These are phyloP conservation scores for Trichoderma harzianum DNA, from an alignment of 2,329 filamentous ascomycete genomes.

Conservation along the genomic window DNA sequence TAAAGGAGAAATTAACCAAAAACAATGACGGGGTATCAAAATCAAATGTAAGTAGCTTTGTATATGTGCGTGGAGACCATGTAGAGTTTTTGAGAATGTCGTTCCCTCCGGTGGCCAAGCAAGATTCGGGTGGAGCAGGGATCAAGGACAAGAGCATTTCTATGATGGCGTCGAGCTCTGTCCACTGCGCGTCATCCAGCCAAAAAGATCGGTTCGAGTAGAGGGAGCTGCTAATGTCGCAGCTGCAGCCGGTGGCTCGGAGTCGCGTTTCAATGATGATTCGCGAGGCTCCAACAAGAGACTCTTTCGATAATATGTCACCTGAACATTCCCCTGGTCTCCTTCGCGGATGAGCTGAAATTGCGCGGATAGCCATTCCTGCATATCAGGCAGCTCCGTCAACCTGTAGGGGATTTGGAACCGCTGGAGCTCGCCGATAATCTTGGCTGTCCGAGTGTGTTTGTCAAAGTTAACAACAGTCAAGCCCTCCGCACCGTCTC, in stretches of 20 bases:
- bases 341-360: constrained; percentile 69
- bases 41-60: constrained; percentile 32
- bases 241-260: constrained; percentile 33
- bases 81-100: constrained; percentile 3
- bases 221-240: constrained; percentile 29
- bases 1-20: constrained; percentile 26
- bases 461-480: constrained; percentile 98
- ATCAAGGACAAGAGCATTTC: background rate
- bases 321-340: constrained; percentile 55
- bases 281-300: constrained; percentile 77
- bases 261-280: constrained; percentile 32
- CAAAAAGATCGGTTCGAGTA: constrained; percentile 43
- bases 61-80: constrained; percentile 29
- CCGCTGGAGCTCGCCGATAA: constrained; percentile 90
- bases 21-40: constrained; percentile 36
- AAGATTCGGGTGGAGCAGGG: background rate
- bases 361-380: constrained; percentile 87
- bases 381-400: constrained; percentile 78
- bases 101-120: background rate
- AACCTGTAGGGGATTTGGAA: constrained; percentile 94
- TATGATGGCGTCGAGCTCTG: constrained; percentile 28
- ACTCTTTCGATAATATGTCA: constrained; percentile 74
- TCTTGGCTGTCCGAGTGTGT: constrained; percentile 88
- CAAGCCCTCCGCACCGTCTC: constrained; percentile 63
- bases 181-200: constrained; percentile 47